Evolutionary conservation across 768 basidiomycete genomes (phyloP).

Genomic region (Hirschioporus abietinus): DNA sequence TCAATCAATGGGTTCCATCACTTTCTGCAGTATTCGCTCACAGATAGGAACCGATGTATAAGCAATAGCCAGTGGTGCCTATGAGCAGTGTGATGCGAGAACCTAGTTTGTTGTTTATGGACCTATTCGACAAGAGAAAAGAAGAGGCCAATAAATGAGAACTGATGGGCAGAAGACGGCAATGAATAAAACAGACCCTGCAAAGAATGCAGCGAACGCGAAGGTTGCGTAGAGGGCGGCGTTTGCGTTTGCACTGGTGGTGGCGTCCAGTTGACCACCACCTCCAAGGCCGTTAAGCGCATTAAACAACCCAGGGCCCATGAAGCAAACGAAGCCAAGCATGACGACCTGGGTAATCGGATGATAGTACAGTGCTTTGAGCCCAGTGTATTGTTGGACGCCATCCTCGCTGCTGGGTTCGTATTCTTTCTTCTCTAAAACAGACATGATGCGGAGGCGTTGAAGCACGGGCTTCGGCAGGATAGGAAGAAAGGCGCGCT

Average conservation of each 20-base stretch:
- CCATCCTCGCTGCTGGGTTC: neutral
- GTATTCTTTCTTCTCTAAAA: too few relatives aligned
- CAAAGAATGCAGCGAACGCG: conserved; percentile 57
- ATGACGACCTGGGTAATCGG: conserved; percentile 55
- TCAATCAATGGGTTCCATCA: neutral
- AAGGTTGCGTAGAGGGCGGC: conserved; percentile 64
- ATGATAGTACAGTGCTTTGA: conserved; percentile 54
- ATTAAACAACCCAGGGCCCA: conserved; percentile 67
- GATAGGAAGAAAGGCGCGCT: too few relatives aligned
- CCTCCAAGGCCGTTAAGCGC: conserved; percentile 76
- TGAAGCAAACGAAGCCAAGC: conserved; percentile 64
- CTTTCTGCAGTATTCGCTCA: conserved; percentile 28
- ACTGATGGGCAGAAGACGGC: too few relatives aligned
- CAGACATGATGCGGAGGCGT: too few relatives aligned
- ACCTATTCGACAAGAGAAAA: conserved; percentile 33
- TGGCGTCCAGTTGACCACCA: conserved; percentile 65
- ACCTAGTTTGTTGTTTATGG: conserved; percentile 80
- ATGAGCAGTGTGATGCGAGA: conserved; percentile 64
- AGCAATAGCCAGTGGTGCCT: conserved; percentile 69
- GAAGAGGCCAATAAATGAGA: neutral
- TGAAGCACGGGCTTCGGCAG: too few relatives aligned
- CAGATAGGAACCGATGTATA: conserved; percentile 74
- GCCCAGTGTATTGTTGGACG: conserved; percentile 42
- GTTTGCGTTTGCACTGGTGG: conserved; percentile 65
- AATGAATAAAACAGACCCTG: conserved; percentile 45